phyloP scores from a whole-genome alignment of 2,329 filamentous ascomycete genomes.

The Pyricularia grisea region DNA sequence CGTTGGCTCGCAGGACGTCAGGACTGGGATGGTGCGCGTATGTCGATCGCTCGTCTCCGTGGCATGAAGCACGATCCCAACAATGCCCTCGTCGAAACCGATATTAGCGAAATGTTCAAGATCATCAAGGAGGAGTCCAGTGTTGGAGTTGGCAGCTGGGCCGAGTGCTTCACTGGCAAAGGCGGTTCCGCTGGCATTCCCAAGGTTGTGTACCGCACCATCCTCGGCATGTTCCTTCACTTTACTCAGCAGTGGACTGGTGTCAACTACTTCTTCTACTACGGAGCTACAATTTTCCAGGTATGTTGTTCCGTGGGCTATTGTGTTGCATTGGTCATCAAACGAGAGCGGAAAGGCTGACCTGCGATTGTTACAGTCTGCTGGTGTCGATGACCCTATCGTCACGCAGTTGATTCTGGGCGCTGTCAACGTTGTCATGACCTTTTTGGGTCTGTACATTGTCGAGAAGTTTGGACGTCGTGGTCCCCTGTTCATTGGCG shows the following conservation, averaged over 20 bases:
- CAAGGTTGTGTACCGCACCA: conserved; percentile 48
- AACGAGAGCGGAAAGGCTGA: no score
- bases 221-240: conserved; percentile 54
- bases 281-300: conserved; percentile 57
- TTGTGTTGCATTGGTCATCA: neutral
- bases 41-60: conserved; percentile 42
- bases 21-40: conserved; percentile 36
- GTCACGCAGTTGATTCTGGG: conserved; percentile 59
- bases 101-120: conserved; percentile 41
- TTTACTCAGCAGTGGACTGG: conserved; percentile 52
- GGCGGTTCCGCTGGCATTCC: conserved; percentile 4
- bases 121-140: conserved; percentile 33
- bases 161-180: conserved; percentile 53
- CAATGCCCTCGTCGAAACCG: conserved; percentile 35
- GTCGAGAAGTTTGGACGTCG: conserved; percentile 62
- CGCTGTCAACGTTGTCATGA: conserved; percentile 58
- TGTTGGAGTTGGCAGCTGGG: conserved; percentile 40
- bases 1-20: conserved; percentile 42
- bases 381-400: conserved; percentile 57
- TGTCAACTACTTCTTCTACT: conserved; percentile 53
- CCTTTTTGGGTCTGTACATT: conserved; percentile 57
- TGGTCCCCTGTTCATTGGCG: conserved; percentile 55
- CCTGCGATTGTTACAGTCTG: conserved; percentile 42
- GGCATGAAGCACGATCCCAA: conserved; percentile 37
- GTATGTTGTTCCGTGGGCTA: neutral